Evolutionary conservation across 768 basidiomycete species (phyloP), one percentile per base, ranked within the genome.

Genomic region (Mycena venus): DNA sequence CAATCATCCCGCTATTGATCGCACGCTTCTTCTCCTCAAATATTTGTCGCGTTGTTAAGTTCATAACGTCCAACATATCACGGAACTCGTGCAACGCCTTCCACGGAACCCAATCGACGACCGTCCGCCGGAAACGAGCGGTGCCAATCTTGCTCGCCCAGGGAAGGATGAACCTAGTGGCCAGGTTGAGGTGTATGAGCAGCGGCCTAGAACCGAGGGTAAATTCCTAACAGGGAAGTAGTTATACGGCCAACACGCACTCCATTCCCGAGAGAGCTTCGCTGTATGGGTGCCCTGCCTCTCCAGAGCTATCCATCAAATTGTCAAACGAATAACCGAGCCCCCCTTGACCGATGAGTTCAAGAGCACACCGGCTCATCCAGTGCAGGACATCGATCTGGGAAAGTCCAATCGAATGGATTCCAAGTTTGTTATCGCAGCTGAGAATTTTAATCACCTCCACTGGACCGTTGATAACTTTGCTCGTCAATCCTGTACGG

Each of bases 301-400:
- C 17, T 8, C 27, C 51, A 15, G 51, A 15, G 51, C 49, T 34
- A 15, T 47, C 47, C 63, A 10, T 6, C n/a, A 66, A 17, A 4
- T 25, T 25, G 32, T 66, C 64, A 14, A 66, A 66, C 19, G 64
- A 55, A 25, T 66, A 66, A 3, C 64, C 64, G 10, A 66, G 27
- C 0, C 64, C 64, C 4, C 27, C 25, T 1, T 27, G 64, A 21
- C 64, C 64, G 25, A 66, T 66, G 9, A 66, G 34, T 21, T 66
- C 64, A 2, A 53, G 19, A 12, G 64, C 19, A 9, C 32, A 34
- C 25, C 64, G 47, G 12, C 21, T 21, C 11, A 55, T 7, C 7
- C 14, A 9, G 29, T 25, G 25, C 47, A 31, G 27, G 19, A 66
- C 3, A n/a, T 66, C 64, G 11, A 66, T 7, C 64, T 55, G 62